Evolutionary conservation across 2,329 filamentous ascomycete species (phyloP).

Genomic region (Acarospora socialis): DNA sequence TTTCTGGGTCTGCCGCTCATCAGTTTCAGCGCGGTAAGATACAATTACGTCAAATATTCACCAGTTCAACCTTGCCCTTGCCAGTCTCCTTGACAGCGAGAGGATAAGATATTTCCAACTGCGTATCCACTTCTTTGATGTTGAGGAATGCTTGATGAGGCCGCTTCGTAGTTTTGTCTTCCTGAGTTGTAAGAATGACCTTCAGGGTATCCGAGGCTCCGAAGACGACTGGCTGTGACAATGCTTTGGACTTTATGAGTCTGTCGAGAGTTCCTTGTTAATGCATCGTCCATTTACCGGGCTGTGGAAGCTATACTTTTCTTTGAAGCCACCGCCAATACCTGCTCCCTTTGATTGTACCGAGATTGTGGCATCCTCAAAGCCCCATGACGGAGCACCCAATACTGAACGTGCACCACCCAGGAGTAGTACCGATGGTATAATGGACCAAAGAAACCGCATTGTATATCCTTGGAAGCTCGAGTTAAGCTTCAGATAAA

Average conservation of each 20-base stretch:
- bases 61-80: slow-evolving; percentile 72
- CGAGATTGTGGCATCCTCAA: slow-evolving; percentile 48
- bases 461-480: too few relatives aligned
- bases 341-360: slow-evolving; percentile 46
- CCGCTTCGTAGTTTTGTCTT: slow-evolving; percentile 62
- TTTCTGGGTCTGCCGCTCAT: slow-evolving; percentile 54
- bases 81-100: slow-evolving; percentile 75
- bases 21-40: slow-evolving; percentile 12
- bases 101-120: slow-evolving; percentile 76
- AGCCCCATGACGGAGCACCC: slow-evolving; percentile 44
- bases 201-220: slow-evolving; percentile 61
- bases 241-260: slow-evolving; percentile 43
- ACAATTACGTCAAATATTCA: slow-evolving; percentile 33
- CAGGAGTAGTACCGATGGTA: neutral
- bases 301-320: slow-evolving; percentile 32
- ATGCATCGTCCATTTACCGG: neutral
- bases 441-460: neutral
- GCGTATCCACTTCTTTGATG: slow-evolving; percentile 57
- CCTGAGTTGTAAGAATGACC: slow-evolving; percentile 65
- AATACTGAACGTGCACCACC: slow-evolving; percentile 20
- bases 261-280: slow-evolving; percentile 25
- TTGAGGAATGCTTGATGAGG: slow-evolving; percentile 91
- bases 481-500: too few relatives aligned
- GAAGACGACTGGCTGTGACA: slow-evolving; percentile 51
- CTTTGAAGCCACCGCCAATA: slow-evolving; percentile 37